Conservation (phyloP, 2,329 filamentous ascomycete species). For the Aschersonia sp. region DNA sequence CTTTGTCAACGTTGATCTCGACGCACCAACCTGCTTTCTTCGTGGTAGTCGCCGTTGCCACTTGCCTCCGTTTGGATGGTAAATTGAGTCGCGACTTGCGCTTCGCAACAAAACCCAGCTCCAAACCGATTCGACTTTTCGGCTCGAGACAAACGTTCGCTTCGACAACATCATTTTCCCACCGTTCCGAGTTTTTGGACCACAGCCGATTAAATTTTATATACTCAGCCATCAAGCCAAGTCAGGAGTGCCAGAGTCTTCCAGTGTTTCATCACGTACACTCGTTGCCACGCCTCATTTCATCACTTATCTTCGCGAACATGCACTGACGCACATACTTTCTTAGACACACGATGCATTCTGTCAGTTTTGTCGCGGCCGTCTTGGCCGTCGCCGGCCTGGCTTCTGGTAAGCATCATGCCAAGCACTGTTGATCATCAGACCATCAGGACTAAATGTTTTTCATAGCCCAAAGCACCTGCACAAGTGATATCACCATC, state of each 20-base stretch:
- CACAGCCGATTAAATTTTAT: slow-evolving; percentile 8
- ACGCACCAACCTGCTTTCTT: neutral
- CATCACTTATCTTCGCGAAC: neutral
- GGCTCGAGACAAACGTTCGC: slow-evolving; percentile 2
- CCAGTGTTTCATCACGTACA: no score
- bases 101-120: neutral
- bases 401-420: slow-evolving; percentile 24
- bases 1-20: neutral
- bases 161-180: slow-evolving; percentile 9
- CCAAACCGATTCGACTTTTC: neutral
- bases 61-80: slow-evolving; percentile 1
- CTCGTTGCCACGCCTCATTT: no score
- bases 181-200: slow-evolving; percentile 8
- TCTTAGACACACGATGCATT: slow-evolving; percentile 29
- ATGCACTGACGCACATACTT: neutral
- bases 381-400: slow-evolving; percentile 26
- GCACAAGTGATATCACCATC: slow-evolving; percentile 44
- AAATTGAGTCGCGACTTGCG: slow-evolving; percentile 2
- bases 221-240: slow-evolving; percentile 5
- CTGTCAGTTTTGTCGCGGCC: slow-evolving; percentile 28
- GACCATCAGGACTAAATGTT: neutral
- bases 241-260: slow-evolving; percentile 3
- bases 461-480: slow-evolving; percentile 16
- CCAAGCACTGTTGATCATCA: neutral
- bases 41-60: neutral